phyloP scores from a whole-genome alignment of 306 rosid species.

The Psophocarpus tetragonolobus region DNA sequence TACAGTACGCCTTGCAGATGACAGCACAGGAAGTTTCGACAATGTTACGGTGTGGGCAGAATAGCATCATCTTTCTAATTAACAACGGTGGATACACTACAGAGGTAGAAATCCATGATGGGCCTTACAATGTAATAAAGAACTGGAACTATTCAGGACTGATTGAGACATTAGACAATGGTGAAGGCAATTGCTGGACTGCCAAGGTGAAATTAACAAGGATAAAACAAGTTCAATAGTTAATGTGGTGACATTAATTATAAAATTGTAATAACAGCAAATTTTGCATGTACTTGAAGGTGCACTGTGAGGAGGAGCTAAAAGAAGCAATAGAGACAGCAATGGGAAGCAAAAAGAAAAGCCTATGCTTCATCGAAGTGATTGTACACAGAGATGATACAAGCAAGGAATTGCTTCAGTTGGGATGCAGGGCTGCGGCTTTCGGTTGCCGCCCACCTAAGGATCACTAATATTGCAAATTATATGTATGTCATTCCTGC shows the following conservation, averaged over 20 bases:
- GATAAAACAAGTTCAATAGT: neutral
- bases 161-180: conserved; percentile 25
- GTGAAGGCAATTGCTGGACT: conserved; percentile 34
- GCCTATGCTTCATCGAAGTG: conserved; percentile 34
- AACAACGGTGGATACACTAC: conserved; percentile 32
- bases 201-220: conserved; percentile 25
- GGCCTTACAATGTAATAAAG: conserved; percentile 30
- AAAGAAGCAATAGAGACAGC: conserved; percentile 5
- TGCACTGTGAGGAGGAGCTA: conserved; percentile 34
- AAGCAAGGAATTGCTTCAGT: conserved; percentile 21
- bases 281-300: neutral
- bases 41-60: conserved; percentile 17
- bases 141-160: conserved; percentile 33
- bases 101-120: conserved; percentile 29
- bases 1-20: neutral
- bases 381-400: conserved; percentile 26
- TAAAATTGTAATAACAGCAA: neutral
- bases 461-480: neutral
- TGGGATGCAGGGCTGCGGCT: neutral
- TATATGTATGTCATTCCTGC: neutral
- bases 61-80: conserved; percentile 13
- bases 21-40: conserved; percentile 27
- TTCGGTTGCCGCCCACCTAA: neutral
- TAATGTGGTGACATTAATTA: neutral
- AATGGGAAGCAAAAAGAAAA: conserved; percentile 12